Evolutionary conservation across 805 yeast species (phyloP), one percentile per base, ranked within the genome.

Genomic region (Ogataea glucozyma): DNA sequence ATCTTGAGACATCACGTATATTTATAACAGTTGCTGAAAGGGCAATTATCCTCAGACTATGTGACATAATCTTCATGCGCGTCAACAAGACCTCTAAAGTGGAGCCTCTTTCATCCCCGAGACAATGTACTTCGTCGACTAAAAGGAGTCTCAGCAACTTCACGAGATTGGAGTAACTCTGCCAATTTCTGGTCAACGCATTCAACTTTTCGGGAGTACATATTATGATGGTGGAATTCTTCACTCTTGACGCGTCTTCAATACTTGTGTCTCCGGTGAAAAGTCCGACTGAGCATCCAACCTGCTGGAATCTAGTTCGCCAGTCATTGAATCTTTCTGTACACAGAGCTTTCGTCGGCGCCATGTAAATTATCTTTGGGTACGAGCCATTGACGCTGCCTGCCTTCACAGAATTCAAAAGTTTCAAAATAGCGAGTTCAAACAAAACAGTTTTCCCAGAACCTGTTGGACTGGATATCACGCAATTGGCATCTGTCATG

Each of bases 151-250:
- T 67, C 40, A 75, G 53, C 52, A 72, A 53, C 56, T 67, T 60
- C 51, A 74, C 67, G 13, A 71, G 44, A 23, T 58, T 64, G 20
- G 52, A 52, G 48, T 62, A 69, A 48, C 76, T 78, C 2, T 60
- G 52, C 78, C 79, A 71, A 49, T 69, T 72, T 48, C 83, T 62
- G 0, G 83, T 76, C 43, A 78, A 60, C 32, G 73, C 61, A 51
- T 79, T 83, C 81, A 82, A 78, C 54, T 79, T 79, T 54, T 79
- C 84, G 4, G 84, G 83, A 1, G 84, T 79, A 2, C 81, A 72
- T 7, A 79, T 71, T 8, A 79, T 76, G 4, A 79, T 66, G 43
- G 75, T 73, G 2, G 79, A 69, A n/a, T 61, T 67, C 54, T 68
- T 26, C 3, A 36, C 40, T 17, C 26, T 19, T 68, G 3, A 73